Evolutionary conservation across 2,329 filamentous ascomycete species (phyloP).

Genomic region (Cytospora piceae): DNA sequence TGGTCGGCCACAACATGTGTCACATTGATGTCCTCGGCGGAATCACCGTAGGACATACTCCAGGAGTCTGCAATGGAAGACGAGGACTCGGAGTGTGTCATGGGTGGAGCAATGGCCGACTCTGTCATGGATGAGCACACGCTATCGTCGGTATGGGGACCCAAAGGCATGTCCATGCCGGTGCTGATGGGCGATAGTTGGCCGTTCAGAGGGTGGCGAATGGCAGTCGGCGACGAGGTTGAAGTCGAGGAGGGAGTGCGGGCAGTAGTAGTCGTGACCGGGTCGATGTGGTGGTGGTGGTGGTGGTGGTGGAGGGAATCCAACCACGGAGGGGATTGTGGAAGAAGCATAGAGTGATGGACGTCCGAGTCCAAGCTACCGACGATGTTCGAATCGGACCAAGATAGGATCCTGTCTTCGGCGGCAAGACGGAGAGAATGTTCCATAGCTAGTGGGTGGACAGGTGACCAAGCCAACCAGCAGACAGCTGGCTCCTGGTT

Average conservation of each 20-base stretch:
- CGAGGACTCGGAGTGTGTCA: conserved; percentile 51
- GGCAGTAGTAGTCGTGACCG: conserved; percentile 13
- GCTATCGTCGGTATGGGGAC: conserved; percentile 32
- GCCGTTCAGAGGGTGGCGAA: conserved; percentile 44
- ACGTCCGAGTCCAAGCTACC: conserved; percentile 50
- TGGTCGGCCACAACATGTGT: conserved; percentile 33
- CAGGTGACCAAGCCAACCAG: conserved; percentile 21
- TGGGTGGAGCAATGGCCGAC: conserved; percentile 46
- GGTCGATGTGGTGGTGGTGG: conserved; percentile 33
- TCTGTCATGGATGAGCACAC: conserved; percentile 39
- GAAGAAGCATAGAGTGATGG: conserved; percentile 40
- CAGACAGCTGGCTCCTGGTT: conserved; percentile 3
- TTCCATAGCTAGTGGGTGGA: conserved; percentile 50
- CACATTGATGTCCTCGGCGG: conserved; percentile 24
- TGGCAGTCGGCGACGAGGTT: conserved; percentile 35
- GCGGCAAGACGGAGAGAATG: conserved; percentile 46
- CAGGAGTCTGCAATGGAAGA: conserved; percentile 49
- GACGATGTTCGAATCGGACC: conserved; percentile 46
- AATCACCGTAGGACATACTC: conserved; percentile 46
- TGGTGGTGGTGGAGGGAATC: conserved; percentile 33
- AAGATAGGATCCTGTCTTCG: conserved; percentile 48
- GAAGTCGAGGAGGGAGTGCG: conserved; percentile 37
- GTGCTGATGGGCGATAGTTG: conserved; percentile 60
- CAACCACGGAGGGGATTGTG: conserved; percentile 45
- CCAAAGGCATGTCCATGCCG: conserved; percentile 46